phyloP scores from a whole-genome alignment of 352 stramenopile genomes.

The Phytophthora cactorum region DNA sequence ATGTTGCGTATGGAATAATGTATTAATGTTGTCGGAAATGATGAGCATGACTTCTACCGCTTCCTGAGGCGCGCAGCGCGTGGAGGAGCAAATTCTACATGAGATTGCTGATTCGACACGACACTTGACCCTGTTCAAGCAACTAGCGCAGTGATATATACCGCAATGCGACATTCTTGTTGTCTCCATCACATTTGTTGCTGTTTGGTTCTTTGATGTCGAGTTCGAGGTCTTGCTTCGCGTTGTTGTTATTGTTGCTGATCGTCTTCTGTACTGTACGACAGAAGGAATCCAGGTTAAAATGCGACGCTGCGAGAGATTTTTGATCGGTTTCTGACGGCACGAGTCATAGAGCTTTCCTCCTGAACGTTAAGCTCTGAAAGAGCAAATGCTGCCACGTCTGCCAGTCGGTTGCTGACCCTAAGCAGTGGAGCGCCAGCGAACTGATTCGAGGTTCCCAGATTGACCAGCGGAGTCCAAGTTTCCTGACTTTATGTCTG shows the following conservation, averaged over 20 bases:
- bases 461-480: background rate
- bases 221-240: background rate
- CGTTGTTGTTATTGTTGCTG: too few species aligned
- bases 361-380: background rate
- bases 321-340: conserved; percentile 18
- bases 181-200: too few species aligned
- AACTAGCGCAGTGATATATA: background rate
- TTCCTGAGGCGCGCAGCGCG: conserved; percentile 43
- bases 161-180: background rate
- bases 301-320: background rate
- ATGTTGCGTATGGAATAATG: conserved; percentile 1
- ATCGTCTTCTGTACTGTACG: too few species aligned
- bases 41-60: conserved; percentile 44
- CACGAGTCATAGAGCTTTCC: background rate
- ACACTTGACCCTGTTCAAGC: background rate
- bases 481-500: background rate
- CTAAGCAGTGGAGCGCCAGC: background rate
- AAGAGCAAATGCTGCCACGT: background rate
- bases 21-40: conserved; percentile 33
- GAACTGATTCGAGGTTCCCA: conserved; percentile 11
- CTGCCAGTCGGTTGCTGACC: background rate
- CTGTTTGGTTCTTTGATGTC: background rate
- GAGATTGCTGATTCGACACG: conserved; percentile 54
- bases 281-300: background rate
- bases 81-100: conserved; percentile 62